Conservation (phyloP, 768 basidiomycete genomes). For the Pisolithus orientalis region DNA sequence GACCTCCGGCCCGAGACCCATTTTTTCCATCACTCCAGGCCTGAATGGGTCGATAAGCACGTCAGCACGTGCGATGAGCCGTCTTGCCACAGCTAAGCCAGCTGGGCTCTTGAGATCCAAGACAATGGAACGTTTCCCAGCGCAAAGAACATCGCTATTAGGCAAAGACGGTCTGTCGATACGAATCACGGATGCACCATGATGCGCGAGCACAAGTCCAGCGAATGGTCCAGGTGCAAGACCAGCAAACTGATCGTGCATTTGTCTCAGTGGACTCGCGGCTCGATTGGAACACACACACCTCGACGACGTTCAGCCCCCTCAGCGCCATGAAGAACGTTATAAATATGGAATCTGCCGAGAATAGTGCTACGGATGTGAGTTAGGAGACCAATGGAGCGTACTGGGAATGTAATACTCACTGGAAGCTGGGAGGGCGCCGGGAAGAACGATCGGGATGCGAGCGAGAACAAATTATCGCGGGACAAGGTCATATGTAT, state of each 20-base stretch:
- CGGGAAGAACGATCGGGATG: no score
- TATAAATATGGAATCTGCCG: no score
- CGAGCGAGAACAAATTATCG: no score
- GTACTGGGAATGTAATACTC: no score
- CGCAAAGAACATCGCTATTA: slow-evolving; percentile 50
- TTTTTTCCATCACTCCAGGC: slow-evolving; percentile 74
- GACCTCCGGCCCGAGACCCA: slow-evolving; percentile 70
- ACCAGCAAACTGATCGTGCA: slow-evolving; percentile 58
- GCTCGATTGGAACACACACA: no score
- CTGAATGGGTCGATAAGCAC: slow-evolving; percentile 80
- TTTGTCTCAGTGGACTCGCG: not conserved
- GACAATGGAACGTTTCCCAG: slow-evolving; percentile 71
- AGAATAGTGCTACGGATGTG: no score
- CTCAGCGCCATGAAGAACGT: no score
- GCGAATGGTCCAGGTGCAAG: slow-evolving; percentile 80
- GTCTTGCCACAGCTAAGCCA: slow-evolving; percentile 50
- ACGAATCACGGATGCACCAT: slow-evolving; percentile 71
- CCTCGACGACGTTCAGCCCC: no score
- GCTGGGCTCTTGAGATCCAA: slow-evolving; percentile 58
- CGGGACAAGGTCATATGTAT: no score
- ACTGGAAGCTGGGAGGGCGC: no score
- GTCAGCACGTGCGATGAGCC: slow-evolving; percentile 62
- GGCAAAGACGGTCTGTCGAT: slow-evolving; percentile 55
- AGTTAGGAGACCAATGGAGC: no score
- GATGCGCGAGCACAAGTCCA: slow-evolving; percentile 71